These are phyloP conservation scores for Oryza nivara DNA, from an alignment of 176 grass and related monocot species.

Conservation along the genomic window DNA sequence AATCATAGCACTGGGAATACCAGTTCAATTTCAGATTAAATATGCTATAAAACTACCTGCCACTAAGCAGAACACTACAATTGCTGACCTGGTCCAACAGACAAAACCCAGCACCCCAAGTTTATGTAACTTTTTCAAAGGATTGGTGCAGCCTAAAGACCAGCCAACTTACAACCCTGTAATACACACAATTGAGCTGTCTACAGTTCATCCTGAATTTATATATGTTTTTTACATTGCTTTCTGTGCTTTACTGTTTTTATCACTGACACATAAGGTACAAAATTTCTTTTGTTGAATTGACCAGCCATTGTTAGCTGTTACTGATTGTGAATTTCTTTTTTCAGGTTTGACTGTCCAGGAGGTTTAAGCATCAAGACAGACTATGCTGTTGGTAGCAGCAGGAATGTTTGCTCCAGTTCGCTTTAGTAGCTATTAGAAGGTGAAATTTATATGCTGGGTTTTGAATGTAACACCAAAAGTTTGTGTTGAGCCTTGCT, in stretches of 20 bases:
- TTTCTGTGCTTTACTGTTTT: neutral
- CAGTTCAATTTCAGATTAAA: neutral
- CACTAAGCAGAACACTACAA: neutral
- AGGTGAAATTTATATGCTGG: constrained; percentile 14
- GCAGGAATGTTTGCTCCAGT: neutral
- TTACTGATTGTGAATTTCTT: neutral
- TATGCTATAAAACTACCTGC: neutral
- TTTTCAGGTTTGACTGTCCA: constrained; percentile 67
- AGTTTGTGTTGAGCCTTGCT: constrained; percentile 27
- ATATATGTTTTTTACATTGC: neutral
- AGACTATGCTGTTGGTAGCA: neutral
- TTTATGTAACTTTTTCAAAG: too few relatives aligned
- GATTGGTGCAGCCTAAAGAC: too few relatives aligned
- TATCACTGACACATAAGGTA: neutral
- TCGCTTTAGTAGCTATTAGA: constrained; percentile 2
- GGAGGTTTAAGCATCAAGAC: constrained; percentile 56
- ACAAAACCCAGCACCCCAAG: too few relatives aligned
- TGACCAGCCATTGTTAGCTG: neutral
- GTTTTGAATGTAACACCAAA: constrained; percentile 28
- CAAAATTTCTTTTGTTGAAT: neutral
- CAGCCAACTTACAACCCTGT: too few relatives aligned
- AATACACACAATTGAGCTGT: neutral
- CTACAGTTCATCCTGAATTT: neutral
- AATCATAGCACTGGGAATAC: neutral
- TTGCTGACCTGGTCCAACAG: neutral